Evolutionary conservation across 2,329 filamentous ascomycete genomes (phyloP), one percentile per base, ranked within the genome.

Genomic region (Trichoderma cornu-damae): DNA sequence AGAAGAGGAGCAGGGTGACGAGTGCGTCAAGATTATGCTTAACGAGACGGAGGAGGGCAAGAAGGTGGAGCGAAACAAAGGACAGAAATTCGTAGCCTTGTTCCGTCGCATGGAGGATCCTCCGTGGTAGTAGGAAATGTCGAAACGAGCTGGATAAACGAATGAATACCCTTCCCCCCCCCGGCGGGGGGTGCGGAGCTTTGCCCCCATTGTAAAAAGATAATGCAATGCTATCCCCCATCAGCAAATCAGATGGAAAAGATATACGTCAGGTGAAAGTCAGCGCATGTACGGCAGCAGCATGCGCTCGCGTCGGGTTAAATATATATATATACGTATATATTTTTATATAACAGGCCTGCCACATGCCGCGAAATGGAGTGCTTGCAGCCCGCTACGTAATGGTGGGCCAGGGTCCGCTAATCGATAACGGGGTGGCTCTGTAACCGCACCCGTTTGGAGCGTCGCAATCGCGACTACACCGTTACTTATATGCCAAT

Each of bases 31-130:
- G 57, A 78, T 88, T 54, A 95, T 94, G 89, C 80, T 76, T 67
- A 81, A 80, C 34, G 91, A 94, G 75, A 99, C 95, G 3, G 94
- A 99, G 72, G 95, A 99, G 76, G 90, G 92, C 32, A 96, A 96
- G 78, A 99, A 99, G 76, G 94, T 99, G 12, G 84, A 86, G 65
- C 83, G 94, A 69, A 96, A 97, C 73, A 84, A 89, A 40, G 94
- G 94, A 0, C 83, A 85, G 68, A 99, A 97, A 74, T 96, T 88
- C 73, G 87, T 97, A 47, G 93, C 91, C 38, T 83, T 96, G 49
- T 99, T 94, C 71, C 82, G 88, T 67, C 84, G 94, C 61, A 74
- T 87, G 61, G 85, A 88, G 68, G 87, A 96, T 75, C 91, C 90
- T 6, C 79, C 82, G 16, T 96, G 90, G 90, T 84, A 77, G 32